These are phyloP conservation scores for Botrytis deweyae DNA, from an alignment of 2,329 filamentous ascomycete species.

Conservation along the genomic window DNA sequence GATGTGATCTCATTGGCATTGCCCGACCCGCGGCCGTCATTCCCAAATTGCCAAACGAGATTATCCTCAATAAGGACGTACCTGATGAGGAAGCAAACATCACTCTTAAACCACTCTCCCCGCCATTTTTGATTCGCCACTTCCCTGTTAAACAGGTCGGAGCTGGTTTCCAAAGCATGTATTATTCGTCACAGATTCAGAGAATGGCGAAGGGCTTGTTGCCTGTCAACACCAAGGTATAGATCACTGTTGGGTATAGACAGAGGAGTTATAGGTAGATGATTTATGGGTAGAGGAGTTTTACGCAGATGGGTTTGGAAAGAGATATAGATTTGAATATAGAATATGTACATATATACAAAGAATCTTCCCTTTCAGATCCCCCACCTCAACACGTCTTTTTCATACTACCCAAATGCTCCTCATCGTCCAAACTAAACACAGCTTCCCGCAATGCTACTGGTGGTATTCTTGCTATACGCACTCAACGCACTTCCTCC, in stretches of 20 bases:
- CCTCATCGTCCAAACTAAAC: slow-evolving; percentile 18
- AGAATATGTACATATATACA: neutral
- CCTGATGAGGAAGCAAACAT: slow-evolving; percentile 32
- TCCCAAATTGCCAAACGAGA: slow-evolving; percentile 43
- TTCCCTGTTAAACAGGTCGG: slow-evolving; percentile 26
- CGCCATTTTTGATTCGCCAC: slow-evolving; percentile 21
- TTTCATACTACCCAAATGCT: neutral
- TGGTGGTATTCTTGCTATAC: slow-evolving; percentile 35
- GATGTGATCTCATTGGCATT: slow-evolving; percentile 51
- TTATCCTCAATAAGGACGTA: slow-evolving; percentile 40
- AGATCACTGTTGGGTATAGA: neutral
- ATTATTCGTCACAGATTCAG: slow-evolving; percentile 37
- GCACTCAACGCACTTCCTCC: slow-evolving; percentile 28
- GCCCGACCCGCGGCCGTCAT: slow-evolving; percentile 48
- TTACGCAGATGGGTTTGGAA: neutral
- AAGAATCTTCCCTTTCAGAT: neutral
- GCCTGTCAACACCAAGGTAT: neutral
- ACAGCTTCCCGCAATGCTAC: slow-evolving; percentile 34
- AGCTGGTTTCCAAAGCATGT: slow-evolving; percentile 26
- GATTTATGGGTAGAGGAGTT: too few relatives aligned
- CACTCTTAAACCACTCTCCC: slow-evolving; percentile 12
- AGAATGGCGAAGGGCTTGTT: slow-evolving; percentile 30
- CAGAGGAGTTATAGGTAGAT: neutral
- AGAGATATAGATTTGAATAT: neutral
- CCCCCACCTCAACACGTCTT: too few relatives aligned